phyloP scores from a whole-genome alignment of 2,329 filamentous ascomycete species.

The Acephala macrosclerotiorum region DNA sequence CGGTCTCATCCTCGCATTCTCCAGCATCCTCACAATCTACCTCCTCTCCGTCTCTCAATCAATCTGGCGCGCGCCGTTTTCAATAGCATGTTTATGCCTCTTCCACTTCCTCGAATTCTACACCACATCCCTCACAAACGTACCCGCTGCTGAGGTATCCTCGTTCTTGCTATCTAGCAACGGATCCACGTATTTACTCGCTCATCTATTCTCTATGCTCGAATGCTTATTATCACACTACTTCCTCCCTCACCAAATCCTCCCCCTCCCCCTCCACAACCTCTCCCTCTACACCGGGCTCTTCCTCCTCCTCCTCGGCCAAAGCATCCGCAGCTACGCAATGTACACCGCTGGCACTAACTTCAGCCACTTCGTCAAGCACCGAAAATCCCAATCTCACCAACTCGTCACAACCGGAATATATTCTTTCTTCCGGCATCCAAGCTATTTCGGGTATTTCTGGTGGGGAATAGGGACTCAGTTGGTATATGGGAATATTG shows the following conservation, averaged over 20 bases:
- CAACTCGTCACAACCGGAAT: conserved; percentile 83
- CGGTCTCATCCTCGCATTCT: conserved; percentile 37
- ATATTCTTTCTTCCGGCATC: conserved; percentile 80
- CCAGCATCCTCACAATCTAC: conserved; percentile 35
- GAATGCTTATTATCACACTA: conserved; percentile 73
- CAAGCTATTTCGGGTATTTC: conserved; percentile 97
- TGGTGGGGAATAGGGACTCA: conserved; percentile 98
- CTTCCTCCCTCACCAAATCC: conserved; percentile 55
- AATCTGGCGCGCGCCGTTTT: conserved; percentile 70
- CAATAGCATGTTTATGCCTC: conserved; percentile 71
- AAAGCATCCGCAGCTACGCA: conserved; percentile 77
- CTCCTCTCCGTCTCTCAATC: conserved; percentile 28
- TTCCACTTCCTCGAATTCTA: conserved; percentile 99
- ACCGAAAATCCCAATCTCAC: conserved; percentile 72
- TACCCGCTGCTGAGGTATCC: conserved; percentile 71
- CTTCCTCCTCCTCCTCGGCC: conserved; percentile 70
- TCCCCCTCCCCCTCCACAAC: conserved; percentile 42
- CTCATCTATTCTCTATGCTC: conserved; percentile 75
- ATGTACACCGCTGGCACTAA: conserved; percentile 90
- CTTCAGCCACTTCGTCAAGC: conserved; percentile 90
- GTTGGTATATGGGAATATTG: conserved; percentile 81
- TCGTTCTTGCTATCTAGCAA: conserved; percentile 88
- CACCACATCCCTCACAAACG: conserved; percentile 86
- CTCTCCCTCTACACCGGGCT: conserved; percentile 64
- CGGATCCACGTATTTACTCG: conserved; percentile 83